These are phyloP conservation scores for Alternaria gansuensis DNA, from an alignment of 2,329 filamentous ascomycete species.

Conservation along the genomic window DNA sequence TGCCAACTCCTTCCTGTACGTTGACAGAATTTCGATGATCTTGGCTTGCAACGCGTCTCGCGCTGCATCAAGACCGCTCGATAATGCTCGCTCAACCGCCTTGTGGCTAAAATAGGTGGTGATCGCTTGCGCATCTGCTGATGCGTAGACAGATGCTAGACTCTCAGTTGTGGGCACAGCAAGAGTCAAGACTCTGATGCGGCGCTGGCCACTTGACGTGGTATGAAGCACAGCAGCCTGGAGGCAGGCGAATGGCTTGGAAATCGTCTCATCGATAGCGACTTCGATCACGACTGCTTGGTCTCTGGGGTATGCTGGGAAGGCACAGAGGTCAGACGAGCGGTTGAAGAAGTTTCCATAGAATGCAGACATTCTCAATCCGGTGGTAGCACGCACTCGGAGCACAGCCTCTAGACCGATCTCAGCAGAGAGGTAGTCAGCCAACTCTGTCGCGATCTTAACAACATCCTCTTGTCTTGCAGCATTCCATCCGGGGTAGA, in stretches of 20 bases:
- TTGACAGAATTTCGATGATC: constrained; percentile 89
- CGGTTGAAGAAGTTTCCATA: constrained; percentile 99
- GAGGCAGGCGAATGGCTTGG: constrained; percentile 84
- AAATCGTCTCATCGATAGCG: constrained; percentile 93
- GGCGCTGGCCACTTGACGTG: constrained; percentile 94
- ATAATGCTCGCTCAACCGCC: constrained; percentile 88
- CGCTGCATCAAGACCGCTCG: constrained; percentile 87
- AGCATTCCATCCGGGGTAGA: constrained; percentile 98
- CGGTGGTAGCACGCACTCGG: constrained; percentile 92
- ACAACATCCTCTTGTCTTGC: constrained; percentile 93
- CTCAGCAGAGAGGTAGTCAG: constrained; percentile 94
- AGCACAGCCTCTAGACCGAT: constrained; percentile 96
- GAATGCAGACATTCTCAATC: constrained; percentile 95
- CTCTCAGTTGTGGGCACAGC: constrained; percentile 92
- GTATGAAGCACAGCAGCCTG: constrained; percentile 94
- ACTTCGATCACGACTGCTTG: constrained; percentile 98
- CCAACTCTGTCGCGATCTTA: constrained; percentile 97
- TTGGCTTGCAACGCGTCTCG: constrained; percentile 91
- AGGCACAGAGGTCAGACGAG: constrained; percentile 95
- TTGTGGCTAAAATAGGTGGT: constrained; percentile 97
- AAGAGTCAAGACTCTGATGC: constrained; percentile 93
- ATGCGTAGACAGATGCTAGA: constrained; percentile 90
- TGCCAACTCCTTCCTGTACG: constrained; percentile 95
- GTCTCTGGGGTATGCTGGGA: constrained; percentile 96
- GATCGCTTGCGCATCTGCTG: constrained; percentile 92